A percentile compares a stretch with the other conserved stretches of the same genome.
Evolutionary conservation across 768 basidiomycete genomes (phyloP).

Genomic region (Hericium erinaceus): DNA sequence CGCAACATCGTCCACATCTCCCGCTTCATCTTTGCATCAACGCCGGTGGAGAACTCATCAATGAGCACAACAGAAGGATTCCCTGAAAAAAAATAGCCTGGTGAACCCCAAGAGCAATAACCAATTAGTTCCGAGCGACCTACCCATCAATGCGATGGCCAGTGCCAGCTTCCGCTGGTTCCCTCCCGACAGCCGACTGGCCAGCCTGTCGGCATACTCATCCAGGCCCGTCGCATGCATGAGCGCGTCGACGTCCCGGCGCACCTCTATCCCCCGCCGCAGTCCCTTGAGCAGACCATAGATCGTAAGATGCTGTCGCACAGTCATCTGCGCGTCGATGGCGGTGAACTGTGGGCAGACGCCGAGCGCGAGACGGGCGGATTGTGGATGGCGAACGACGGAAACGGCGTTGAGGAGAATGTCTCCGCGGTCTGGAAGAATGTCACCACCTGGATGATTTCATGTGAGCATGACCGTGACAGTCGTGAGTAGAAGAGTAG

Average conservation of each 20-base stretch:
- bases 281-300: conserved; percentile 73
- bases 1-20: conserved; percentile 75
- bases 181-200: conserved; percentile 68
- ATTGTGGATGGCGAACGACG: conserved; percentile 52
- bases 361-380: conserved; percentile 60
- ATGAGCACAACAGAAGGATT: conserved; percentile 73
- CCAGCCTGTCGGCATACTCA: conserved; percentile 59
- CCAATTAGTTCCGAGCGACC: not conserved
- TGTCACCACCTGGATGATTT: conserved; percentile 45
- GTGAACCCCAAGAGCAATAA: not conserved
- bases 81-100: conserved; percentile 27
- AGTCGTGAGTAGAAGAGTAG: not conserved
- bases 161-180: conserved; percentile 71
- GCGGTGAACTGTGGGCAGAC: conserved; percentile 84
- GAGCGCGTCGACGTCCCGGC: conserved; percentile 44
- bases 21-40: conserved; percentile 76
- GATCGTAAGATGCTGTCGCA: conserved; percentile 64
- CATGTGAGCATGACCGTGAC: not conserved
- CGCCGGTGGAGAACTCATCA: conserved; percentile 77
- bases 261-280: conserved; percentile 35
- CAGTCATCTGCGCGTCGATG: conserved; percentile 69
- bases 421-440: conserved; percentile 60
- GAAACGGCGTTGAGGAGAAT: conserved; percentile 59
- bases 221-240: conserved; percentile 49
- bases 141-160: conserved; percentile 68